Base-by-base conservation (phyloP, 2,329 filamentous ascomycete species). In the Paramyrothecium sp. region DNA sequence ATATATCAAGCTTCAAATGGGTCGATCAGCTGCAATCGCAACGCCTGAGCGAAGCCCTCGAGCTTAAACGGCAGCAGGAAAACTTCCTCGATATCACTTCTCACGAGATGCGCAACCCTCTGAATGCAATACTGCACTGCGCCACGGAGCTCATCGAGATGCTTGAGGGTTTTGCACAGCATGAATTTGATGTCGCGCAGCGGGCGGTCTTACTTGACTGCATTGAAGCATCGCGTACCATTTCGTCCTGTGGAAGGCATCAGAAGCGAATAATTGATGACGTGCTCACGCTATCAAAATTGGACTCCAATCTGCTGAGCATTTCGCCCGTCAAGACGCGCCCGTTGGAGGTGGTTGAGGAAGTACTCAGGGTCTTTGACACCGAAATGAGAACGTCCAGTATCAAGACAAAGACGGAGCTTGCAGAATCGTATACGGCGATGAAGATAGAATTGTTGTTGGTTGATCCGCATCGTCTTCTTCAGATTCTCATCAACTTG, bases 31-130 rank as follows among this genome's bases (percentile, higher is more conserved):
- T 51, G 7, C 49, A 51, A 22, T 33, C 20, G 49, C 20, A 26
- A 10, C 20, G 49, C 5, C 10, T 51, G 23, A 33, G 23, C 13
- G 49, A 51, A 51, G 49, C 49, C 10, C 49, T 51, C 49, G 49
- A 51, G 23, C 21, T 33, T 22, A 51, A 51, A 23, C 49, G 49
- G 7, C 49, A 51, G 16, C 49, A 51, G 23, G 49, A 51, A n/a
- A 51, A 51, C 23, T 51, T 51, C 49, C 20, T 51, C 21, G 49
- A 51, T 22, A 51, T 51, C 21, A 51, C 49, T 13, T 51, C 49
- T 16, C 49, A 51, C 23, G 49, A 51, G n/a, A 51, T 51, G 49
- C 49, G 49, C 20, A 51, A 51, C n/a, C 49, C 49, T 30, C 49
- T 51, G 4, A 26, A 26, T 10, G 49, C 49, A 17, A 33, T 51